Evolutionary conservation across 1,284 basidiomycete genomes (phyloP).

Genomic region (Cryptococcus neoformans): DNA sequence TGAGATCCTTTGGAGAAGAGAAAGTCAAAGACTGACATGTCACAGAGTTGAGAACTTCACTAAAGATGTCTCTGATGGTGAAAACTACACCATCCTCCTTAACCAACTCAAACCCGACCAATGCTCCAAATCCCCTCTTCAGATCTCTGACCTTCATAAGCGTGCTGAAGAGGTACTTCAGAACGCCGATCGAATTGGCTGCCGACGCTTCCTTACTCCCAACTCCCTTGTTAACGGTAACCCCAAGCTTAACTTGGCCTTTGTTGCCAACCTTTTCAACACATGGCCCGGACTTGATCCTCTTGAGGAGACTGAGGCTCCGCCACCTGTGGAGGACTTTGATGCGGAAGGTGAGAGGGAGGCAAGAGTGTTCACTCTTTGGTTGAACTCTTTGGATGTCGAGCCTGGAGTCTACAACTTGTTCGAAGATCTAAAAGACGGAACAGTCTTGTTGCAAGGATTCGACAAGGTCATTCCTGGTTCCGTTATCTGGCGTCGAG

Average conservation of each 20-base stretch:
- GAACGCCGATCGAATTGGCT: conserved; percentile 90
- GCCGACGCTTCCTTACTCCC: conserved; percentile 92
- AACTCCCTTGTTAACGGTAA: conserved; percentile 90
- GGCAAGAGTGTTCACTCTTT: conserved; percentile 94
- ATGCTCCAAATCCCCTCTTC: conserved; percentile 88
- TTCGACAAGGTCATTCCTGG: conserved; percentile 95
- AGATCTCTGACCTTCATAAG: conserved; percentile 74
- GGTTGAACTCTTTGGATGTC: conserved; percentile 95
- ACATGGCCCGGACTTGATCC: conserved; percentile 91
- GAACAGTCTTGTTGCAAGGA: conserved; percentile 85
- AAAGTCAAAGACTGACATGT: conserved; percentile 5
- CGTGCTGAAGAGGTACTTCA: conserved; percentile 90
- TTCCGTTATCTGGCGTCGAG: conserved; percentile 88
- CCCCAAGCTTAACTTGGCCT: conserved; percentile 97
- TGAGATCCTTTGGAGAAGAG: conserved; percentile 40
- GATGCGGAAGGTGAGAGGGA: conserved; percentile 98
- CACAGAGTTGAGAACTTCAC: conserved; percentile 93
- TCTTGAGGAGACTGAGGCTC: conserved; percentile 77
- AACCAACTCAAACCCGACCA: conserved; percentile 92
- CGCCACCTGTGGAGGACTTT: conserved; percentile 85
- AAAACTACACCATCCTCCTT: conserved; percentile 95
- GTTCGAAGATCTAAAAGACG: conserved; percentile 92
- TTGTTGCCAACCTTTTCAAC: conserved; percentile 98
- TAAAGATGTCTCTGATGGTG: conserved; percentile 89
- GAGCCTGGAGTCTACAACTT: conserved; percentile 95